These are phyloP conservation scores for Protostelium mycophagum DNA, from an alignment of 78 protist species.

Conservation along the genomic window DNA sequence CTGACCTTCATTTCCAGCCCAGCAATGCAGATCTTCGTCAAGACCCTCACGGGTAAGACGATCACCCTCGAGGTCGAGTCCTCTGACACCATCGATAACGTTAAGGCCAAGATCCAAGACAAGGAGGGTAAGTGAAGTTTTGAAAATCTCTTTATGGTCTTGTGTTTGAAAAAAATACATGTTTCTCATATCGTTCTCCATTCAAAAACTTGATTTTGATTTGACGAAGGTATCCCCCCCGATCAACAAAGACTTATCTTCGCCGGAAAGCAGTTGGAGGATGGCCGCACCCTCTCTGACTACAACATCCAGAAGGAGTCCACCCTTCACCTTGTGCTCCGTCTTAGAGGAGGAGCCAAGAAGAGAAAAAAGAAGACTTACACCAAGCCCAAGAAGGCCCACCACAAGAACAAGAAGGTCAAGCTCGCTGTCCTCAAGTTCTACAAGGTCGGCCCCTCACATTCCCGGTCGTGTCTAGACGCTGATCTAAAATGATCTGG, in stretches of 20 bases:
- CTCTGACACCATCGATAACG: constrained; percentile 92
- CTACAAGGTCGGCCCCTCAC: constrained; percentile 72
- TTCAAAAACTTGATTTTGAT: neutral
- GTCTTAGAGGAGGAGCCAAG: constrained; percentile 97
- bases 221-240: constrained; percentile 96
- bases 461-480: neutral
- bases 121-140: constrained; percentile 46
- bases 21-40: constrained; percentile 92
- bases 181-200: neutral
- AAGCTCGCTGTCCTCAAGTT: constrained; percentile 93
- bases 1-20: neutral
- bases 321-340: constrained; percentile 93
- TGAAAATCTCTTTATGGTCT: neutral
- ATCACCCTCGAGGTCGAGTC: constrained; percentile 95
- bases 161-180: neutral
- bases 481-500: neutral
- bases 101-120: constrained; percentile 86
- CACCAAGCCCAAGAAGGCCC: constrained; percentile 96
- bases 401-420: constrained; percentile 92
- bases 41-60: constrained; percentile 97
- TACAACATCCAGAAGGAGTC: constrained; percentile 99
- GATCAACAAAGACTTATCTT: constrained; percentile 98
- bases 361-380: constrained; percentile 97
- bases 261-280: constrained; percentile 98
- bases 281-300: constrained; percentile 96